Conservation (phyloP, 1,139 yeast genomes). For the Nakaseomyces glabratus region DNA sequence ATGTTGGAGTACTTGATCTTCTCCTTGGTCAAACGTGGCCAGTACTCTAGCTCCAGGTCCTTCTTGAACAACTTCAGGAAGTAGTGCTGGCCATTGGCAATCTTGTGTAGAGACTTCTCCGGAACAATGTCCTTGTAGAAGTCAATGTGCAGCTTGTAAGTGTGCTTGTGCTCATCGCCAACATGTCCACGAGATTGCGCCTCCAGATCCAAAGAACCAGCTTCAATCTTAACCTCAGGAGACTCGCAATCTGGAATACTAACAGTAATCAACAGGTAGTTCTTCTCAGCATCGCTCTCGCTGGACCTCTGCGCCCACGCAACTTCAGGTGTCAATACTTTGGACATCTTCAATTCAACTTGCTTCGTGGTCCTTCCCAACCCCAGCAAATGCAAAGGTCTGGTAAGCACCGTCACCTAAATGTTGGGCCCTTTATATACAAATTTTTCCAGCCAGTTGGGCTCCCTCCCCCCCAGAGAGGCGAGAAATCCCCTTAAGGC, state of each 20-base stretch:
- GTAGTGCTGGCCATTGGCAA: slow-evolving; percentile 66
- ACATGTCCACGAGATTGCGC: slow-evolving; percentile 40
- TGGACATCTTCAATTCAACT: too few relatives aligned
- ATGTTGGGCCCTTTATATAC: too few relatives aligned
- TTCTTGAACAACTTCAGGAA: slow-evolving; percentile 57
- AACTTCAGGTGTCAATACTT: slow-evolving; percentile 37
- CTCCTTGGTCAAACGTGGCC: slow-evolving; percentile 85
- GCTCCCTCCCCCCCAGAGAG: too few relatives aligned
- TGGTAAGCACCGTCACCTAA: too few relatives aligned
- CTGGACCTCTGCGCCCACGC: slow-evolving; percentile 96
- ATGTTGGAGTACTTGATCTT: slow-evolving; percentile 63
- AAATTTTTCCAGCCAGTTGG: too few relatives aligned
- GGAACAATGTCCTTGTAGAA: slow-evolving; percentile 66
- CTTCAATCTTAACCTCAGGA: slow-evolving; percentile 53
- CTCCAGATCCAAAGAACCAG: slow-evolving; percentile 47
- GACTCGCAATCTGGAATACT: slow-evolving; percentile 61
- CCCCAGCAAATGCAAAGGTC: too few relatives aligned
- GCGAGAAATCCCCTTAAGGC: too few relatives aligned
- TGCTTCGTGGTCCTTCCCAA: too few relatives aligned
- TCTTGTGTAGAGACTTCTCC: slow-evolving; percentile 48
- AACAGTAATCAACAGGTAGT: slow-evolving; percentile 66
- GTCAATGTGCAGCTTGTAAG: slow-evolving; percentile 57
- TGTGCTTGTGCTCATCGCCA: slow-evolving; percentile 35
- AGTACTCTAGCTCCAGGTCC: slow-evolving; percentile 62
- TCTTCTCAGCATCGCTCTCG: slow-evolving; percentile 59